These are phyloP conservation scores for Trichoderma sp. DNA, from an alignment of 2,329 filamentous ascomycete genomes.

Conservation along the genomic window DNA sequence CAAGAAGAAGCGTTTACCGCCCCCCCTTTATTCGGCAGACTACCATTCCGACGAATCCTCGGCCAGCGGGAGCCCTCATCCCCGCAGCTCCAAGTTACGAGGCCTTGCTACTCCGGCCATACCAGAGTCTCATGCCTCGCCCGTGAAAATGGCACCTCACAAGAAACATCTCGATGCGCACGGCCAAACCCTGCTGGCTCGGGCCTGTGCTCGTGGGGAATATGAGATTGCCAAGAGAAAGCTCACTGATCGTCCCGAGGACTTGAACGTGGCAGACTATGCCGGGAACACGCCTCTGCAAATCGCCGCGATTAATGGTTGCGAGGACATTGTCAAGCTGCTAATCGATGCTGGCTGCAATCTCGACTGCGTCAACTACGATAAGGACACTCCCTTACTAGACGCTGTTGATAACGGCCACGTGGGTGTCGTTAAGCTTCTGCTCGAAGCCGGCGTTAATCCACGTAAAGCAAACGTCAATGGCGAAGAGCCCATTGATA, in stretches of 20 bases:
- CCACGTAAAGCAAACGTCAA: constrained; percentile 89
- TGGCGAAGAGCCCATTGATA: constrained; percentile 86
- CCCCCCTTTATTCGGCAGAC: constrained; percentile 62
- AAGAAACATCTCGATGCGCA: constrained; percentile 92
- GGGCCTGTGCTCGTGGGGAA: constrained; percentile 84
- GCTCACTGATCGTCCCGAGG: constrained; percentile 77
- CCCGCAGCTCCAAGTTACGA: constrained; percentile 59
- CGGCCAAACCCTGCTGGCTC: constrained; percentile 86
- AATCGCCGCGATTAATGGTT: constrained; percentile 86
- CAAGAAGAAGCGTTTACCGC: constrained; percentile 64
- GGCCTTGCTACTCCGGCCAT: constrained; percentile 58
- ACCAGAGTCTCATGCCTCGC: constrained; percentile 61
- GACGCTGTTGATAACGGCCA: constrained; percentile 97
- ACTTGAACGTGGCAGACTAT: constrained; percentile 87
- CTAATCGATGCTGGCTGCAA: constrained; percentile 83
- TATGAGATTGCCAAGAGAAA: constrained; percentile 75
- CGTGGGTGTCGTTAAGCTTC: constrained; percentile 78
- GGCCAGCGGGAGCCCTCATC: constrained; percentile 60
- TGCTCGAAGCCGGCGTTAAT: constrained; percentile 86
- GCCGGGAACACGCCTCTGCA: constrained; percentile 96
- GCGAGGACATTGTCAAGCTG: constrained; percentile 82
- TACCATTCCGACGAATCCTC: constrained; percentile 70
- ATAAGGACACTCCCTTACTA: constrained; percentile 89
- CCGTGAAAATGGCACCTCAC: constrained; percentile 68
- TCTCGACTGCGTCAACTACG: constrained; percentile 75